These are phyloP conservation scores for Beauveria australis DNA, from an alignment of 2,329 filamentous ascomycete species.

Conservation along the genomic window DNA sequence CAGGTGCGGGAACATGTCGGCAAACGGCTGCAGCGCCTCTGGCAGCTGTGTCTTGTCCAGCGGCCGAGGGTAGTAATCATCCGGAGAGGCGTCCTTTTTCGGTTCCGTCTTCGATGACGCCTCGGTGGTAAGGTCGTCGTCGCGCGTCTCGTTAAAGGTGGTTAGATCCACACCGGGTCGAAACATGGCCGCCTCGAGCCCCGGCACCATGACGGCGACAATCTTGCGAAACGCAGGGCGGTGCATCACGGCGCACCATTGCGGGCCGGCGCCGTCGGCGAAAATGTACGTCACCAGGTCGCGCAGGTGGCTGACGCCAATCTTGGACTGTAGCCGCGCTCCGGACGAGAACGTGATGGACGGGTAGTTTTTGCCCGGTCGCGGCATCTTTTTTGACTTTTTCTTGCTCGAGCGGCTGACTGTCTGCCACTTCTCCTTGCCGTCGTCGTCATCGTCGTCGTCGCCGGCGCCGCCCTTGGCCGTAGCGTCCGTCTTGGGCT, in stretches of 20 bases:
- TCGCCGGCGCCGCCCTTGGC: conserved; percentile 21
- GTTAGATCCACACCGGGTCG: conserved; percentile 47
- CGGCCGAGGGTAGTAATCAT: conserved; percentile 51
- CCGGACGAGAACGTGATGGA: conserved; percentile 49
- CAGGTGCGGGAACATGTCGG: conserved; percentile 75
- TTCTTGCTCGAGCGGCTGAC: conserved; percentile 49
- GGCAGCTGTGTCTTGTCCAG: conserved; percentile 45
- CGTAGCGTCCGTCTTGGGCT: conserved; percentile 15
- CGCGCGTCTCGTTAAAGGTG: conserved; percentile 32
- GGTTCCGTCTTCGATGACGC: conserved; percentile 12
- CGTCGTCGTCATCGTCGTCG: conserved; percentile 25
- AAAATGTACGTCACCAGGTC: conserved; percentile 59
- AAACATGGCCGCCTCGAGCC: conserved; percentile 86
- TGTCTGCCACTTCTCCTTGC: conserved; percentile 42
- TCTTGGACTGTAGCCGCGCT: conserved; percentile 51
- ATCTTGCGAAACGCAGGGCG: conserved; percentile 65
- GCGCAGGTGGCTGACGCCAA: conserved; percentile 55
- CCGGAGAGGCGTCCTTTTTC: conserved; percentile 34
- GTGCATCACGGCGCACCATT: conserved; percentile 57
- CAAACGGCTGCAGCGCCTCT: conserved; percentile 54
- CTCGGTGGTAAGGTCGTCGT: conserved; percentile 19
- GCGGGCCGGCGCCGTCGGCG: conserved; percentile 55
- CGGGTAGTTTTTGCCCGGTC: conserved; percentile 49
- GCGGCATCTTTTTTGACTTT: conserved; percentile 49
- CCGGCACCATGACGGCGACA: conserved; percentile 85